Base-by-base conservation (phyloP, 441 rosid genomes). In the Bruguiera hainesii region DNA sequence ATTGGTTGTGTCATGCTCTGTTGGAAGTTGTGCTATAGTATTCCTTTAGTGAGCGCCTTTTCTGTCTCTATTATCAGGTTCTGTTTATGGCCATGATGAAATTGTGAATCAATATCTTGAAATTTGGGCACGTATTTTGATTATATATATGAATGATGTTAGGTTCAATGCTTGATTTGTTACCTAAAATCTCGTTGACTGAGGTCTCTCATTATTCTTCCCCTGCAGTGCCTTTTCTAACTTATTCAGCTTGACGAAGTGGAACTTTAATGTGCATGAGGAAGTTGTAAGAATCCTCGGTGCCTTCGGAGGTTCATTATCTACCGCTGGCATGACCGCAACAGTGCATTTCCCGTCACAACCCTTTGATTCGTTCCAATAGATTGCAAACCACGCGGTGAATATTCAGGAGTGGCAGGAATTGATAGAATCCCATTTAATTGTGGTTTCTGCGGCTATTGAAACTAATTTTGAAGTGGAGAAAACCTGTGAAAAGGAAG, bases 141-240 rank as follows among this genome's bases (percentile, higher is more conserved):
- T 33, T 33, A 33, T 33, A 33, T 5, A 33, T 33, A 5, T 7
- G 2, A 42, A 42, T 11, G 48, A 42, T 42, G 18, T 42, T 42
- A 3, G 48, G 48, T 16, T 13, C 48, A 42, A 0, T 42, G 48
- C 16, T 42, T 42, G 48, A 42, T 42, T 42, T 42, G 18, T 42
- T 42, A 42, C 48, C 16, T 13, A 42, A 42, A 42, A 11, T 42
- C 48, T 13, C 18, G 5, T 42, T 42, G 48, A 42, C 18, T 42
- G 1, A 42, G 18, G 48, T 18, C 48, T 39, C 18, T 11, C 48
- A 3, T 42, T 65, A 69, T 72, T 35, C 8, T 71, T 55, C 26
- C 56, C n/a, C 16, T 75, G 73, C 91, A 89, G 97, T 84, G 75
- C 86, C 83, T 21, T 84, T 85, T 71, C 63, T 83, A 59, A 61